Base-by-base conservation (phyloP, 169 alveolate genomes). In the Eimeria falciformis region DNA sequence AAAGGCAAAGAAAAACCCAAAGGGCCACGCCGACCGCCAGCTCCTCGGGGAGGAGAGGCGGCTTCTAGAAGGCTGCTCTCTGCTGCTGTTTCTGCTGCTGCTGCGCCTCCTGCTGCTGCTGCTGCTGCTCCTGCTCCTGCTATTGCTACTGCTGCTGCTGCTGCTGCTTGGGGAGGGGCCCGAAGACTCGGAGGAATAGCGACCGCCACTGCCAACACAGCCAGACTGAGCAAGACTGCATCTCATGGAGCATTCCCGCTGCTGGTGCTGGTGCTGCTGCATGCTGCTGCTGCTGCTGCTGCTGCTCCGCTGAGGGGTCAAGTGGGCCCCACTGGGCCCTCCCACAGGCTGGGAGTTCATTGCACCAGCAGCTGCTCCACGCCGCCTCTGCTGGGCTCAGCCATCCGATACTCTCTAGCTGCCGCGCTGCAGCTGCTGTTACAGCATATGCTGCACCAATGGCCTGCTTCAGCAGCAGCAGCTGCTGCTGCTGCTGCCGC, bases 181-280 rank as follows among this genome's bases (percentile, higher is more conserved):
- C 73, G 33, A 62, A 27, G 73, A 17, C 37, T 7, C 37, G 25
- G 33, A 27, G 9, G 85, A 40, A 5, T 14, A 25, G 17, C 47
- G 56, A 37, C 5, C 23, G 9, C 40, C 68, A 1, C 45, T 11
- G 3, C 43, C 68, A n/a, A 43, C 66, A 43, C 66, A 43, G 11
- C 27, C 58, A 7, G 83, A 29, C n/a, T 55, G 55, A 37, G 55
- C 21, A 18, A 29, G 56, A 17, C 82, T 33, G 29, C 23, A 53
- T 37, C 7, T 27, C 55, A 53, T 12, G 12, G 66, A 65, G 17
- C 66, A 37, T 33, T 40, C 37, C 56, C 23, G 82, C 58, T 71
- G 82, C 82, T 23, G 82, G 58, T 71, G 82, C 82, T 9, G 65
- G 43, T 45, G 85, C 85, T 75, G 66, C 85, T 45, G 66, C 85